Base-by-base conservation (phyloP, 1,284 basidiomycete species). In the Microbotryum lychnidis-dioicae region DNA sequence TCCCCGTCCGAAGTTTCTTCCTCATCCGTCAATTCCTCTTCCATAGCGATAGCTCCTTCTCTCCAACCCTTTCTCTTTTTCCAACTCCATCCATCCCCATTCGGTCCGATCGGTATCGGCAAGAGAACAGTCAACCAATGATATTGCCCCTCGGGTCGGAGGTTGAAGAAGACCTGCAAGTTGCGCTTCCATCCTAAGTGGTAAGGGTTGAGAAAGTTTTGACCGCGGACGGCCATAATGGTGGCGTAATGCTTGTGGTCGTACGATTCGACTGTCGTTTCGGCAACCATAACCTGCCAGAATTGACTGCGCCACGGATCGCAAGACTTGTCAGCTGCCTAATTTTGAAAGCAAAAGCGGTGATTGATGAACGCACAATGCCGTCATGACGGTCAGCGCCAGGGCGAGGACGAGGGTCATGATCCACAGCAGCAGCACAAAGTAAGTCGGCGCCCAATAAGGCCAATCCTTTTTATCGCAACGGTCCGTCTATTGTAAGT, bases 211-310 rank as follows among this genome's bases (percentile, higher is more conserved):
- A 89, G 79, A 71, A 96, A 97, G 0, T 77, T 79, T 84, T 87
- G 64, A 1, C 48, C 55, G 8, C 61, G 58, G 18, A 78, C 77
- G 66, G 82, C 81, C 0, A 91, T 91, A 44, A 83, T 76, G 63
- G 80, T 82, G 2, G 82, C 79, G 72, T 97, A 94, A 50, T 87
- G 81, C 10, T 84, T 66, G 73, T 93, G 84, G 72, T 98, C 94
- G 69, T 91, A 89, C 4, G 81, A 81, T 76, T 98, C 96, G 18
- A 97, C 93, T 0, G 87, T 84, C 0, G 92, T 97, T 74, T 97
- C 92, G 0, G 86, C 91, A n/a, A 79, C 76, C 0, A 82, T 75
- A 9, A 96, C 77, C 64, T 87, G 80, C 77, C 83, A 86, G 1
- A 97, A 60, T 71, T 97, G 91, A 16, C 21, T 50, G 29, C 12